Evolutionary conservation across 805 yeast species (phyloP).

Genomic region (Yamadazyma philogaea): DNA sequence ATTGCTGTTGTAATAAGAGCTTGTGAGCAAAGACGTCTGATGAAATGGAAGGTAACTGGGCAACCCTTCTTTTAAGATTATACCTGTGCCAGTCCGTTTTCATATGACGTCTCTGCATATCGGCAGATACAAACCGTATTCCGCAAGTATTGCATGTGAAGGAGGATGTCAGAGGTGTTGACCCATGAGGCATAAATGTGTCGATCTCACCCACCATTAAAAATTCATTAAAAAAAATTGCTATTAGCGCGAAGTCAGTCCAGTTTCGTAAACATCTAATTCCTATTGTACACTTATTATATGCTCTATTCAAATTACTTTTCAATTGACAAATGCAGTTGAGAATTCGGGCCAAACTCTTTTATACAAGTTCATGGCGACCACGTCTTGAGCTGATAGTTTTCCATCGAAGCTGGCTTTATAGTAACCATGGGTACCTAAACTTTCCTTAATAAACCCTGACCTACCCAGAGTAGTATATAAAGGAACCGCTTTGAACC

Average conservation of each 20-base stretch:
- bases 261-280: neutral
- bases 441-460: constrained; percentile 89
- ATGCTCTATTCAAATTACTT: constrained; percentile 3
- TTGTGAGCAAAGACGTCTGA: constrained; percentile 71
- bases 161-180: constrained; percentile 22
- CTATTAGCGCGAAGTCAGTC: neutral
- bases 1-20: constrained; percentile 38
- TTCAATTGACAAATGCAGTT: neutral
- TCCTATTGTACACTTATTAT: constrained; percentile 4
- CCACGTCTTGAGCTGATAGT: constrained; percentile 84
- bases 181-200: constrained; percentile 20
- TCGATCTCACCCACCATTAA: constrained; percentile 1
- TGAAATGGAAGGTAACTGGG: constrained; percentile 65
- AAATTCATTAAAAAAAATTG: too few species aligned
- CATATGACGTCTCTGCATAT: constrained; percentile 42
- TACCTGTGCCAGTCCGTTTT: constrained; percentile 46
- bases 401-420: constrained; percentile 93
- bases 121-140: constrained; percentile 36
- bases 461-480: constrained; percentile 91
- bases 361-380: constrained; percentile 91
- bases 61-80: constrained; percentile 43
- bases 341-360: constrained; percentile 82
- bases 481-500: constrained; percentile 87
- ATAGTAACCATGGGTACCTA: constrained; percentile 98
- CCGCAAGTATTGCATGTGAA: constrained; percentile 42